Base-by-base conservation (phyloP, 345 rosid genomes). In the Odontarrhena argentea region DNA sequence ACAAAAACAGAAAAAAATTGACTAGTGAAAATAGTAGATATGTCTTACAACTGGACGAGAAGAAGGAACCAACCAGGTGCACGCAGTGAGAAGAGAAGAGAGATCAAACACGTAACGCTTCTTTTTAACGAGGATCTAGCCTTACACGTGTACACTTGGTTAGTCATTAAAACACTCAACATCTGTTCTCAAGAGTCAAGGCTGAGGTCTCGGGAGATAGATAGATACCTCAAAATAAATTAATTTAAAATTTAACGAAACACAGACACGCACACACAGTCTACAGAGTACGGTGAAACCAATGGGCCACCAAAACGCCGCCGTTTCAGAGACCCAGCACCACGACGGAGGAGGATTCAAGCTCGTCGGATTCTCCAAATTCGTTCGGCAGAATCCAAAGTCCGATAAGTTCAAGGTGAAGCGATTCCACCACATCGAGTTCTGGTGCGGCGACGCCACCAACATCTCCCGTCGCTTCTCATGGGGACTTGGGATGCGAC, bases 401-500 rank as follows among this genome's bases (percentile, higher is more conserved):
- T 89, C 96, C 18, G 96, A 92, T 37, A 85, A 84, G 12, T 89
- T 92, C 76, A 62, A 47, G 22, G 88, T 89, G 9, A 83, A 74
- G 40, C 79, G 87, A 2, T 92, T 92, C 81, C 96, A 92, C 81
- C 96, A 92, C 67, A 66, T 92, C 30, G 98, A 89, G 71, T 89
- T 89, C 83, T 92, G 98, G 97, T 89, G 88, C 79, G 53, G 74
- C 63, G 97, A 92, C 55, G 93, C 98, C 55, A 85, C 94, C 73
- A 92, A 92, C 75, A 51, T 80, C 53, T 70, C 93, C 5, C 87
- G 87, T 38, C 94, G 97, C 36, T 92, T 92, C 83, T 84, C 96
- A 0, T 92, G 96, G 96, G 98, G 91, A 2, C 88, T 93, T 28
- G 98, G 97, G 30, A 89, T 89, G 98, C 82, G 80, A 2, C 38